Base-by-base conservation (phyloP, 129 eudicot genomes). In the Centaurea solstitialis region DNA sequence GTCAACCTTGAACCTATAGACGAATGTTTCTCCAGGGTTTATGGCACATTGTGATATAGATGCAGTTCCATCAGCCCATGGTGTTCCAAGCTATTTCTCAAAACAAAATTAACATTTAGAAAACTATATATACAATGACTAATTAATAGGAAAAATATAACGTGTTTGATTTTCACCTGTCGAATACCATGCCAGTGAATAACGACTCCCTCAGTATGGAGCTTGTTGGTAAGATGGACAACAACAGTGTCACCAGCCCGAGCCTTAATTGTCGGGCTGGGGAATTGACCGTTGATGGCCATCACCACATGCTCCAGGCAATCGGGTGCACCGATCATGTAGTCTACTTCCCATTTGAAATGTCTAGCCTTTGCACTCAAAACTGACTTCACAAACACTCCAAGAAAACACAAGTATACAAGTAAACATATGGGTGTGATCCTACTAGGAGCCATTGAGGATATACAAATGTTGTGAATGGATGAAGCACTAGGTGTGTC, bases 171-270 rank as follows among this genome's bases (percentile, higher is more conserved):
- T 57, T 57, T 57, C 65, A 57, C 97, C 98, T 94, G 98, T 87
- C 96, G 77, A 30, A 94, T 94, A 2, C 98, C 98, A 84, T 94
- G 98, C 98, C 98, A 94, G 61, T 94, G 98, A 73, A 94, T 92
- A 72, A 92, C 98, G 37, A 92, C 94, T 45, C 98, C 98, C 76
- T 94, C 98, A 0, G 98, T 94, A 18, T 70, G 86, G 39, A 94
- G 98, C 79, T 90, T 85, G 82, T 92, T 94, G 5, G 96, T 94
- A 59, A 94, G 97, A 38, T 94, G 85, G 74, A 94, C 79, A 9
- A 80, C 87, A 9, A 94, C 45, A 11, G 91, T 94, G 33, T 94
- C 98, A 0, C 98, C 98, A 0, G 89, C 97, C 15, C 79, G 87
- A 39, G 96, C 98, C 5, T 89, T 85, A 9, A 94, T 94, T 1